Evolutionary conservation across 306 rosid species (phyloP).

Genomic region (Lathyrus oleraceus): DNA sequence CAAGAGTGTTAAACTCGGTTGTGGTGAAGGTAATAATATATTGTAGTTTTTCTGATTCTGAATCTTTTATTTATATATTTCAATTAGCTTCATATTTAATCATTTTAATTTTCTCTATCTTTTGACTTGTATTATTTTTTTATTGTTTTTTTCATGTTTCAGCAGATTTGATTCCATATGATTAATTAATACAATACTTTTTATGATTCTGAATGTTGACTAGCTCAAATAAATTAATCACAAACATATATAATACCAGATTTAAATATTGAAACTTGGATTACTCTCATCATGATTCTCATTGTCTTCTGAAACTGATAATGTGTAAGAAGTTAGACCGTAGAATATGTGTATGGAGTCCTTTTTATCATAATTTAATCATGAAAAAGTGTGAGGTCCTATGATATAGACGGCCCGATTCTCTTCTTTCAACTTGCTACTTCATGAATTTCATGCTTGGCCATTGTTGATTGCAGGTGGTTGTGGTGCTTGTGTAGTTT

Average conservation of each 20-base stretch:
- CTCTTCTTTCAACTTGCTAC: neutral
- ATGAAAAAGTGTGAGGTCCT: too few species aligned
- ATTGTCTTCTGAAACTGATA: too few species aligned
- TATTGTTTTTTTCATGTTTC: too few species aligned
- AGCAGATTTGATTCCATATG: too few species aligned
- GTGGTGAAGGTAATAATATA: constrained; percentile 71
- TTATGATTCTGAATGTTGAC: neutral
- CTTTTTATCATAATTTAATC: neutral
- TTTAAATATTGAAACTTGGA: neutral
- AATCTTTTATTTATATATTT: neutral
- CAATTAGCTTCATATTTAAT: neutral
- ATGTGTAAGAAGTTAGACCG: too few species aligned
- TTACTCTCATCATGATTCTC: too few species aligned
- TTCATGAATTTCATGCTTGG: neutral
- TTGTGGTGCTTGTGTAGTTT: constrained; percentile 90
- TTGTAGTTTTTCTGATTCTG: neutral
- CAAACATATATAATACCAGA: neutral
- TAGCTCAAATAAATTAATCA: neutral
- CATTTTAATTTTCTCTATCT: neutral
- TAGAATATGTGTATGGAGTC: too few species aligned
- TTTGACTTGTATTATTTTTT: neutral
- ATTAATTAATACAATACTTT: too few species aligned
- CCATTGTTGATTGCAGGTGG: constrained; percentile 63
- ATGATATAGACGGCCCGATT: too few species aligned
- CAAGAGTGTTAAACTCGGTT: constrained; percentile 82